Evolutionary conservation across 2,329 filamentous ascomycete species (phyloP).

Genomic region (Cladosporium velox): DNA sequence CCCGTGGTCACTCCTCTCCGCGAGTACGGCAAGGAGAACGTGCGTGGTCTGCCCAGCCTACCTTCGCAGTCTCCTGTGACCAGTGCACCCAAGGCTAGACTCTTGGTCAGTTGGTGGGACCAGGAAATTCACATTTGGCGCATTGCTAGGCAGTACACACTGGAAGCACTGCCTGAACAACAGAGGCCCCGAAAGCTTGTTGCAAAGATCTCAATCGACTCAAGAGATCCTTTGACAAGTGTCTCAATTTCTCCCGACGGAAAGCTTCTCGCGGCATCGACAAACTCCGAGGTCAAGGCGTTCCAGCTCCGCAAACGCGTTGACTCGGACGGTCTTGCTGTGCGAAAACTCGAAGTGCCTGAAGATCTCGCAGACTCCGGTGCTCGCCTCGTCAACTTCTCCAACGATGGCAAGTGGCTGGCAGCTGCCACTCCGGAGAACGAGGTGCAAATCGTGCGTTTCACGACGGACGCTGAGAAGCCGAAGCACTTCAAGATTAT

Average conservation of each 20-base stretch:
- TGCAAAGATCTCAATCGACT: slow-evolving; percentile 44
- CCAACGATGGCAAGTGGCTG: slow-evolving; percentile 70
- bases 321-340: slow-evolving; percentile 53
- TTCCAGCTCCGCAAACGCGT: slow-evolving; percentile 34
- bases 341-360: slow-evolving; percentile 70
- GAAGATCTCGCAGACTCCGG: slow-evolving; percentile 59
- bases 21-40: slow-evolving; percentile 75
- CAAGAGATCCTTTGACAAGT: slow-evolving; percentile 71
- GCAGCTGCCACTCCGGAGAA: slow-evolving; percentile 54
- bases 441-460: slow-evolving; percentile 50
- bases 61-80: slow-evolving; percentile 75
- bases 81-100: slow-evolving; percentile 70
- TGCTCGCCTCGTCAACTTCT: slow-evolving; percentile 69
- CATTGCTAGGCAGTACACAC: slow-evolving; percentile 47
- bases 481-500: slow-evolving; percentile 43
- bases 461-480: slow-evolving; percentile 45
- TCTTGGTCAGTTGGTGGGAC: slow-evolving; percentile 92
- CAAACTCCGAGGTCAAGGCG: slow-evolving; percentile 33
- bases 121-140: slow-evolving; percentile 83
- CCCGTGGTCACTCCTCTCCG: slow-evolving; percentile 80
- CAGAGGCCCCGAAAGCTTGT: slow-evolving; percentile 34
- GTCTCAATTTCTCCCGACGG: slow-evolving; percentile 70
- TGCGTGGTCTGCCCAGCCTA: slow-evolving; percentile 77
- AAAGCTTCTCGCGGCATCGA: slow-evolving; percentile 70
- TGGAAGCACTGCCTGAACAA: slow-evolving; percentile 24